Conservation (phyloP, 345 rosid species). For the Acer negundo region DNA sequence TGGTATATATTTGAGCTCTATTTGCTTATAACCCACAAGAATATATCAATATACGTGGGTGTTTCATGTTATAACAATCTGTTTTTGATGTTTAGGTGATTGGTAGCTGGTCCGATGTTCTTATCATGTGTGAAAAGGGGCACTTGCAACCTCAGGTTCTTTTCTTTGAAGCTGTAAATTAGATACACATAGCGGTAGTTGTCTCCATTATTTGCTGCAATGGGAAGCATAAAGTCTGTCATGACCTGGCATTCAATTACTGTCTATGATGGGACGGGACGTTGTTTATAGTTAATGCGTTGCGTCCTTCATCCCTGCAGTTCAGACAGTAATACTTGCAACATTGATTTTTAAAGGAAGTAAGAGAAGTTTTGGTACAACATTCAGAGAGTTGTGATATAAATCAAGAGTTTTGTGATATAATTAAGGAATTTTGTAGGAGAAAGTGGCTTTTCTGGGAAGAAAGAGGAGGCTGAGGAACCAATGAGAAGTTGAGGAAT, state of each 20-base stretch:
- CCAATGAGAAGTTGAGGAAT: slow-evolving; percentile 12
- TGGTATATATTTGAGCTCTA: background rate
- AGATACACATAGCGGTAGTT: slow-evolving; percentile 27
- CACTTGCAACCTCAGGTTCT: slow-evolving; percentile 98
- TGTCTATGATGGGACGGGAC: slow-evolving; percentile 20
- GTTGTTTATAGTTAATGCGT: slow-evolving; percentile 21
- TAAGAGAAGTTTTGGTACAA: slow-evolving; percentile 18
- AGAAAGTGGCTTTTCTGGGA: slow-evolving; percentile 16
- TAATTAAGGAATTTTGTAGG: slow-evolving; percentile 27
- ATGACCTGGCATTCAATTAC: slow-evolving; percentile 21
- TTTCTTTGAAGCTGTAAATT: slow-evolving; percentile 74
- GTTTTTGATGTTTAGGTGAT: slow-evolving; percentile 52
- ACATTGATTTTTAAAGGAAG: slow-evolving; percentile 21
- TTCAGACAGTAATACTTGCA: slow-evolving; percentile 18
- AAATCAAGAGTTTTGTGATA: slow-evolving; percentile 25
- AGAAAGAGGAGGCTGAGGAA: slow-evolving; percentile 14
- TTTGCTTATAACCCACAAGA: background rate
- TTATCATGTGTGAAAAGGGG: slow-evolving; percentile 78
- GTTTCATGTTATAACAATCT: slow-evolving; percentile 21
- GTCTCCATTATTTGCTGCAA: slow-evolving; percentile 26
- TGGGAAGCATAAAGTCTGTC: slow-evolving; percentile 17
- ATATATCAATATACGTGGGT: background rate
- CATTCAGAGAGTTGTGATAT: slow-evolving; percentile 21
- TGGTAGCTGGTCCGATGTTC: slow-evolving; percentile 88
- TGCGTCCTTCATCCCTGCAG: slow-evolving; percentile 28